Percentiles rank a stretch among this genome's conserved stretches.
Conservation (phyloP, 176 grass and related monocot species). For the Zea luxurians region DNA sequence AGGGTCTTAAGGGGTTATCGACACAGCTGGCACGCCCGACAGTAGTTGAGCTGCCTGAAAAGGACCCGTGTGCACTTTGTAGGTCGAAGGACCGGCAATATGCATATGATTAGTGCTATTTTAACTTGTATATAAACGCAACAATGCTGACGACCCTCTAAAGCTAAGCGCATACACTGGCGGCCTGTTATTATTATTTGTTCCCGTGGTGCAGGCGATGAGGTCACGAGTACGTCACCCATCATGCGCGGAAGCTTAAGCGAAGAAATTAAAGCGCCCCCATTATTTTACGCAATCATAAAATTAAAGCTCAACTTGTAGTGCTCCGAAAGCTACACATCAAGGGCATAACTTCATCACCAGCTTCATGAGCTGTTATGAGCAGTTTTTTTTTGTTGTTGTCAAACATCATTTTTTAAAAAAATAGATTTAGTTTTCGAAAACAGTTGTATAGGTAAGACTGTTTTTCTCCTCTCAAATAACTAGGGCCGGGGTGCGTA, state of each 20-base stretch:
- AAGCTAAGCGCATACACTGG: not conserved
- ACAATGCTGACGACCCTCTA: not conserved
- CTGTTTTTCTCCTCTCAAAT: too few species aligned
- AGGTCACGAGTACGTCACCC: not conserved
- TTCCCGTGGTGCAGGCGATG: not conserved
- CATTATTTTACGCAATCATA: constrained; percentile 20
- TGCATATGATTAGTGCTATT: not conserved
- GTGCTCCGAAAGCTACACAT: constrained; percentile 25
- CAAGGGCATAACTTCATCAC: too few species aligned
- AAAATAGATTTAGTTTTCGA: too few species aligned
- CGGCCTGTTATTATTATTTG: not conserved
- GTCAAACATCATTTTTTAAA: too few species aligned
- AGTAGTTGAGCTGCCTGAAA: constrained; percentile 20
- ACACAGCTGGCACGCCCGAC: constrained; percentile 32
- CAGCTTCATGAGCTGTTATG: too few species aligned
- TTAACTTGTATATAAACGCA: not conserved
- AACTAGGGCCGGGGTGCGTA: too few species aligned
- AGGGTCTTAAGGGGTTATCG: too few species aligned
- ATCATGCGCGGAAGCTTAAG: constrained; percentile 24
- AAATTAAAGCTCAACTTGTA: not conserved
- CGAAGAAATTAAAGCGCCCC: not conserved
- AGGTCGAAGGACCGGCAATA: not conserved
- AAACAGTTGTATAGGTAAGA: too few species aligned
- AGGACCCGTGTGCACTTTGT: constrained; percentile 22
- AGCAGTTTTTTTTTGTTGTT: too few species aligned